A percentile compares a stretch with the other conserved stretches of the same genome.
Conservation (phyloP, 306 rosid species). For the Begonia masoniana region DNA sequence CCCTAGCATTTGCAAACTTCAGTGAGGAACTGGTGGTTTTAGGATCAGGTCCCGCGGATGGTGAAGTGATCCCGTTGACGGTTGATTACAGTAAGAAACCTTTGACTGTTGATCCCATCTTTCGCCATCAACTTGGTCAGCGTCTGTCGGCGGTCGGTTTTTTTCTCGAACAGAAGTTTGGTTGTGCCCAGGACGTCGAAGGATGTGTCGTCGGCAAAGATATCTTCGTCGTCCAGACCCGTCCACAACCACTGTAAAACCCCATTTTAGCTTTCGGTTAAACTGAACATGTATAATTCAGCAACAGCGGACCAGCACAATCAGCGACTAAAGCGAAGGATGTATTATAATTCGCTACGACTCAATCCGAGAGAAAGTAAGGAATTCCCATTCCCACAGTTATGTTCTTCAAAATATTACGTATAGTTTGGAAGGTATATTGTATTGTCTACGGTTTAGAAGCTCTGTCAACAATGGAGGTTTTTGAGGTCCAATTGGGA, state of each 20-base stretch:
- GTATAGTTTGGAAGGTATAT: too few relatives aligned
- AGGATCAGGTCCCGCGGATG: constrained; percentile 73
- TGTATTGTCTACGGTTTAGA: too few relatives aligned
- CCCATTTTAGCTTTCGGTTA: too few relatives aligned
- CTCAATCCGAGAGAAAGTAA: too few relatives aligned
- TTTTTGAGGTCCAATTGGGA: too few relatives aligned
- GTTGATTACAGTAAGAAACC: constrained; percentile 91
- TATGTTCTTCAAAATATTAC: too few relatives aligned
- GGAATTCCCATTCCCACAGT: too few relatives aligned
- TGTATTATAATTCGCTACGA: too few relatives aligned
- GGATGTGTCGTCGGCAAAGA: constrained; percentile 85
- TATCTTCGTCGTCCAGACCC: constrained; percentile 73
- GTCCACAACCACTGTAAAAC: constrained; percentile 68
- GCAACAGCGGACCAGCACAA: too few relatives aligned
- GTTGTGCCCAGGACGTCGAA: constrained; percentile 84
- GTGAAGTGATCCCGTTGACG: constrained; percentile 66
- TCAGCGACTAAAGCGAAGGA: too few relatives aligned
- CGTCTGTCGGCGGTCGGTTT: constrained; percentile 81
- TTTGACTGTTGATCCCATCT: constrained; percentile 52
- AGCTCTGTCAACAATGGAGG: too few relatives aligned
- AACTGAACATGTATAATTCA: too few relatives aligned
- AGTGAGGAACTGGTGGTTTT: constrained; percentile 76
- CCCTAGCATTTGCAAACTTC: constrained; percentile 83
- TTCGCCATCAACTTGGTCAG: constrained; percentile 71
- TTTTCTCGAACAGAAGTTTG: constrained; percentile 78